Conservation (phyloP, 345 rosid species). For the Salix arbutifolia region DNA sequence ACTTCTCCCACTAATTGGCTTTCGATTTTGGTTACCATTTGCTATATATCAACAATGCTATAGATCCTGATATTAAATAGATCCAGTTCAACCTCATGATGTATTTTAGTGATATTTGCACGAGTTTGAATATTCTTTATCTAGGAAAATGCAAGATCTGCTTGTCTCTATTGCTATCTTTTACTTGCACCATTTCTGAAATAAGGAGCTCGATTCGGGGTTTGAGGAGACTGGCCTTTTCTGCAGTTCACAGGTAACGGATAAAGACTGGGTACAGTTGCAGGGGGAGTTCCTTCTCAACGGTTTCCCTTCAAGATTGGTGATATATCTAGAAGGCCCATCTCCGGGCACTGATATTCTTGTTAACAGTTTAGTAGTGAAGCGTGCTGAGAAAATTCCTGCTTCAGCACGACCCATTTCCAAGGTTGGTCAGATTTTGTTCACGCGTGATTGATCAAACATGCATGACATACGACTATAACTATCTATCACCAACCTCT, state of each 20-base stretch:
- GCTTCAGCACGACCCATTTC: conserved; percentile 55
- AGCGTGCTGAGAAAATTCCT: conserved; percentile 60
- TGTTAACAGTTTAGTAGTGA: conserved; percentile 53
- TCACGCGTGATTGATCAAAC: too few relatives aligned
- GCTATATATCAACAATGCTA: too few relatives aligned
- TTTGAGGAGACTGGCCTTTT: not conserved
- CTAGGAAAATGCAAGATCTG: not conserved
- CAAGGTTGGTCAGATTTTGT: conserved; percentile 41
- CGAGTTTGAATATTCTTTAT: too few relatives aligned
- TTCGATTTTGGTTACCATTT: not conserved
- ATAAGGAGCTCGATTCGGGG: not conserved
- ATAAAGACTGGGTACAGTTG: conserved; percentile 63
- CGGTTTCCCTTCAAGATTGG: conserved; percentile 60
- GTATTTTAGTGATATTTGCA: too few relatives aligned
- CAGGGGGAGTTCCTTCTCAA: conserved; percentile 84
- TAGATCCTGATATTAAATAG: too few relatives aligned
- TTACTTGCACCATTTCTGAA: not conserved
- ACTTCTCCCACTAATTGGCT: not conserved
- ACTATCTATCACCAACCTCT: not conserved
- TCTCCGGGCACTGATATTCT: conserved; percentile 78
- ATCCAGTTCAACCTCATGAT: too few relatives aligned
- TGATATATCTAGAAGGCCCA: conserved; percentile 84
- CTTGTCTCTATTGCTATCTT: not conserved
- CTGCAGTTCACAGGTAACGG: conserved; percentile 60
- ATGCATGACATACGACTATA: not conserved